Evolutionary conservation across 805 yeast species (phyloP), one percentile per base, ranked within the genome.

Genomic region (Ogataea pilisensis): DNA sequence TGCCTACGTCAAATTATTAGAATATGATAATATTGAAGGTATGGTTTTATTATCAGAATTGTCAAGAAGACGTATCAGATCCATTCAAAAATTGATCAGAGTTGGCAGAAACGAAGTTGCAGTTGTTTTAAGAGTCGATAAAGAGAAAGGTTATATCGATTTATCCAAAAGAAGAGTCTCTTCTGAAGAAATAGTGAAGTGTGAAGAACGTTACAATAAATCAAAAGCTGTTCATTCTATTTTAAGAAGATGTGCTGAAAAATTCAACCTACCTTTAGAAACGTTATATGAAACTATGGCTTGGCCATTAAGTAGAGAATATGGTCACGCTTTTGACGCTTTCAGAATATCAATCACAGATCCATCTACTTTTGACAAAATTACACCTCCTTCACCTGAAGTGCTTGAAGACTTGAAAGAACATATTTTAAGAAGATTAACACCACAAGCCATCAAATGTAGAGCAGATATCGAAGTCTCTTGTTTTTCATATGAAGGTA

Each of bases 391-490:
- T 41, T 72, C 85, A 13, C 60, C 71, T 36, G 95, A 81, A 33
- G 75, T 93, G 28, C 74, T 87, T 65, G 85, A 80, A 37, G 98
- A 93, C 66, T 76, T 93, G 55, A 81, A 86, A 64, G 71, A 77
- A 39, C 93, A 93, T 69, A 91, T 93, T 57, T 75, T 91, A 41
- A 81, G 95, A 65, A 84, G 98, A 66, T 78, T 93, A 65, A 93
- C 99, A 27, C 99, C 99, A 47, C 97, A 90, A 70, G 96, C 98
- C 30, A 89, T 89, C 55, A 93, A 91, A 71, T 85, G 95, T 60
- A 85, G 99, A 68, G 96, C 99, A n/a, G 98, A 93, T 64, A 85
- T 93, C 36, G 98, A 91, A 67, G 97, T 93, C 33, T 88, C 97
- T 12, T 93, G 99, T 65, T 93, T 91, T 70, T 76, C 90, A 46